A percentile compares a stretch with the other conserved stretches of the same genome.
phyloP scores from a whole-genome alignment of 345 rosid genomes.

The Theobroma cacao region DNA sequence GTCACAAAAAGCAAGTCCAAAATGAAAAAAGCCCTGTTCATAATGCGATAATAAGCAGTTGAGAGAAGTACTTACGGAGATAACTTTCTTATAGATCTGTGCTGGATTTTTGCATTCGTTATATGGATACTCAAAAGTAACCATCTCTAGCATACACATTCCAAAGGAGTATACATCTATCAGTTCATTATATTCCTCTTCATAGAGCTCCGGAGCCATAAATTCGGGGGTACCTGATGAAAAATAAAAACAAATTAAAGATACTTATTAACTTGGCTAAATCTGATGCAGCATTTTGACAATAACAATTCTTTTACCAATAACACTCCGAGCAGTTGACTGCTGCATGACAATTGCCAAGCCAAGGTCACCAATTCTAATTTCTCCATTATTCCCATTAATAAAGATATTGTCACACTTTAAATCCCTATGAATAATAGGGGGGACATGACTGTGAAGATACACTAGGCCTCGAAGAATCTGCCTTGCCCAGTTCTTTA shows the following conservation, averaged over 20 bases:
- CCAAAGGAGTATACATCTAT: slow-evolving; percentile 69
- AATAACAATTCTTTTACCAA: slow-evolving; percentile 31
- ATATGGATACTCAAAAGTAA: slow-evolving; percentile 67
- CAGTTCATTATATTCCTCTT: slow-evolving; percentile 74
- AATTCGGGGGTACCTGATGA: slow-evolving; percentile 64
- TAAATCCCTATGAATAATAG: slow-evolving; percentile 59
- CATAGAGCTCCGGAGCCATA: slow-evolving; percentile 78
- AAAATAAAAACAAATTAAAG: not conserved
- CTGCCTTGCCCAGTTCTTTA: slow-evolving; percentile 63
- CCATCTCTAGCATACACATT: slow-evolving; percentile 76
- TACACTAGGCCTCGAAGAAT: slow-evolving; percentile 54
- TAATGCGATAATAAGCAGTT: not conserved
- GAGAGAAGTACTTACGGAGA: slow-evolving; percentile 38
- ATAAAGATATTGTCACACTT: slow-evolving; percentile 71
- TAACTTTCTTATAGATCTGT: slow-evolving; percentile 66
- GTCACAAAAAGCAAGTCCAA: slow-evolving; percentile 7
- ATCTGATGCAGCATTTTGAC: not conserved
- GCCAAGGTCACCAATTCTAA: slow-evolving; percentile 74
- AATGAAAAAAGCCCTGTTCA: not conserved
- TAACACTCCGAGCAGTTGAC: slow-evolving; percentile 62
- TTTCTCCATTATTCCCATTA: slow-evolving; percentile 64
- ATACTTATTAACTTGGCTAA: not conserved
- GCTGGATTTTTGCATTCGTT: slow-evolving; percentile 70
- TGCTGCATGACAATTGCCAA: slow-evolving; percentile 66
- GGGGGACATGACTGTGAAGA: slow-evolving; percentile 56